Conservation (phyloP, 768 basidiomycete genomes). For the Ramaria sp. region DNA sequence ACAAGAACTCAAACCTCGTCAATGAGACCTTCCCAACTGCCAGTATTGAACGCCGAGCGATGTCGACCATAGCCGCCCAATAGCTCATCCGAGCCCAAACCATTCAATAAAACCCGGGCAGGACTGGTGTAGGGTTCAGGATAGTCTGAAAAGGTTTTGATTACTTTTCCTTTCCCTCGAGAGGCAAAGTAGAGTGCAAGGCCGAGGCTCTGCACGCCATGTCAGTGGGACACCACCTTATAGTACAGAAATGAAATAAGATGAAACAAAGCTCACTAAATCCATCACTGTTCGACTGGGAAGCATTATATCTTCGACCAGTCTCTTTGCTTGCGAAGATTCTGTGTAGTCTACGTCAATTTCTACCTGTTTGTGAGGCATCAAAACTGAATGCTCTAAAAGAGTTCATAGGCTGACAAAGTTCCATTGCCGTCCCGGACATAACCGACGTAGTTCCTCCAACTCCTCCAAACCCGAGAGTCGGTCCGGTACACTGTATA, state of each 20-base stretch:
- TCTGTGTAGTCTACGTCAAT: constrained; percentile 29
- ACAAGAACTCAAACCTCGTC: constrained; percentile 50
- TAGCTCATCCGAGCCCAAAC: constrained; percentile 91
- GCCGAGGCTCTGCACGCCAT: constrained; percentile 62
- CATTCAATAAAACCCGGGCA: constrained; percentile 79
- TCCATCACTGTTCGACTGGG: constrained; percentile 86
- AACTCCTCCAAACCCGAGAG: constrained; percentile 68
- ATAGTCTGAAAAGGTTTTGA: constrained; percentile 23
- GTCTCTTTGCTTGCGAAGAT: constrained; percentile 41
- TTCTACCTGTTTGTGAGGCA: constrained; percentile 46
- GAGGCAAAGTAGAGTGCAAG: constrained; percentile 92
- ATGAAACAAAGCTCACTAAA: constrained; percentile 41
- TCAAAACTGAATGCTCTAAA: constrained; percentile 8
- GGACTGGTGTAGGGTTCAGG: constrained; percentile 51
- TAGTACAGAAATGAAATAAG: too few relatives aligned
- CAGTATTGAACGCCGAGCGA: constrained; percentile 55
- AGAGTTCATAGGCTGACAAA: constrained; percentile 43
- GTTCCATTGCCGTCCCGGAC: constrained; percentile 79
- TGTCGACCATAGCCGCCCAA: constrained; percentile 92
- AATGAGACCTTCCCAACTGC: constrained; percentile 68
- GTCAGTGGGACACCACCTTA: background rate
- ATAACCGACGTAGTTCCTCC: constrained; percentile 65
- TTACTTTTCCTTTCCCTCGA: constrained; percentile 56
- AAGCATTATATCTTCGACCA: constrained; percentile 63
- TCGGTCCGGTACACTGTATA: constrained; percentile 84